Evolutionary conservation across 1,139 yeast genomes (phyloP), one percentile per base, ranked within the genome.

Genomic region (Geotrichum australiense): DNA sequence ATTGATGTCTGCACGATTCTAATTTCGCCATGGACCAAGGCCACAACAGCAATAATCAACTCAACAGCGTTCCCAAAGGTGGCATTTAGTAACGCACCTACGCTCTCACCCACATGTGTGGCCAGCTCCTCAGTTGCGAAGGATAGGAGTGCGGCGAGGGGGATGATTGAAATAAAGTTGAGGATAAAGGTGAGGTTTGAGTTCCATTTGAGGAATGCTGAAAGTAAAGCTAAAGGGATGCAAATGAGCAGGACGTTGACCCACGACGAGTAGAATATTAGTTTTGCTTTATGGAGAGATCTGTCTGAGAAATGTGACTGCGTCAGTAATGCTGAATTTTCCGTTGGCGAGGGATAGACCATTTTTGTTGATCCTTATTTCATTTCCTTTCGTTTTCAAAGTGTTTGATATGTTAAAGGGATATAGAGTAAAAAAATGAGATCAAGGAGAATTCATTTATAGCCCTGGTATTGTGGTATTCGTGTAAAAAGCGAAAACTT

Each of bases 21-120:
- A 41, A 91, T 78, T 64, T 91, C 96, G 53, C 87, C 86, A 34
- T 83, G 81, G 52, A 67, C 70, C 56, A 93, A 70, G 1, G 98
- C 98, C 54, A 91, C 86, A 24, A 91, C 69, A 1, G 96, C 86
- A 37, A 91, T 96, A 62, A 91, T 91, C 51, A 93, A 76, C 65
- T 91, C 98, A 22, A 67, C 85, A 5, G 95, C 96, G 63, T 91
- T 91, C 47, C 98, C 98, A 60, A 91, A 84, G 7, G 97, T 89
- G 2, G 97, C 97, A 65, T 91, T 91, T 56, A 91, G 69, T 51
- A 91, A 70, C 0, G 97, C 97, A 15, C 97, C 97, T 22, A 89
- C 54, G 6, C 96, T 87, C 56, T 85, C 57, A 2, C 48, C 49
- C 19, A 86, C 87, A 51, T 82, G 79, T 47, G 76, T 85, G 30